These are phyloP conservation scores for Tulasnella sp. DNA, from an alignment of 768 basidiomycete genomes.

Conservation along the genomic window DNA sequence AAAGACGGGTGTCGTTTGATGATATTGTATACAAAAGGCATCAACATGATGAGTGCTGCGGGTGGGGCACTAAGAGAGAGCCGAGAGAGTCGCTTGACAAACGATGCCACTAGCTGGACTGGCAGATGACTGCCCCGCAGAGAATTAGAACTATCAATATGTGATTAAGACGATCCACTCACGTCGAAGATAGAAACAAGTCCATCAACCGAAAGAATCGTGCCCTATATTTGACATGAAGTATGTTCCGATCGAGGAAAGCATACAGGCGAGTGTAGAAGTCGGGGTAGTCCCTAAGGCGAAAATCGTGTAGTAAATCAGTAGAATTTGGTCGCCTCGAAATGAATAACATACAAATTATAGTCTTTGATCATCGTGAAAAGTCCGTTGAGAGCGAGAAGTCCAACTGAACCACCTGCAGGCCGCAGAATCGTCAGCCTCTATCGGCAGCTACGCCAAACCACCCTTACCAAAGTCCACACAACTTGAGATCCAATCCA, in stretches of 20 bases:
- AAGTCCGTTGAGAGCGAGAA: conserved; percentile 86
- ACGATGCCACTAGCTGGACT: conserved; percentile 86
- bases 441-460: not conserved
- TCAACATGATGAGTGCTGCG: conserved; percentile 80
- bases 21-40: conserved; percentile 92
- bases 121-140: conserved; percentile 65
- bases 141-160: not conserved
- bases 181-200: conserved; percentile 90
- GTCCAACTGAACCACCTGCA: conserved; percentile 74
- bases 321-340: conserved; percentile 15
- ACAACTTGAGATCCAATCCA: conserved; percentile 87
- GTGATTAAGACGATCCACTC: conserved; percentile 35
- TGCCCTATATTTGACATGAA: conserved; percentile 89
- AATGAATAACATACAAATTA: conserved; percentile 64
- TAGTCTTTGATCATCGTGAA: conserved; percentile 89
- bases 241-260: conserved; percentile 78
- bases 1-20: conserved; percentile 86
- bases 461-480: conserved; percentile 66
- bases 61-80: conserved; percentile 83
- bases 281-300: conserved; percentile 81
- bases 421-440: not conserved
- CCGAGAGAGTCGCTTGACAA: conserved; percentile 84
- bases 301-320: conserved; percentile 12
- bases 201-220: conserved; percentile 93
- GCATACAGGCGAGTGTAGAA: conserved; percentile 92